Base-by-base conservation (phyloP, 768 basidiomycete species). In the Phylloporus rhodoxanthus region DNA sequence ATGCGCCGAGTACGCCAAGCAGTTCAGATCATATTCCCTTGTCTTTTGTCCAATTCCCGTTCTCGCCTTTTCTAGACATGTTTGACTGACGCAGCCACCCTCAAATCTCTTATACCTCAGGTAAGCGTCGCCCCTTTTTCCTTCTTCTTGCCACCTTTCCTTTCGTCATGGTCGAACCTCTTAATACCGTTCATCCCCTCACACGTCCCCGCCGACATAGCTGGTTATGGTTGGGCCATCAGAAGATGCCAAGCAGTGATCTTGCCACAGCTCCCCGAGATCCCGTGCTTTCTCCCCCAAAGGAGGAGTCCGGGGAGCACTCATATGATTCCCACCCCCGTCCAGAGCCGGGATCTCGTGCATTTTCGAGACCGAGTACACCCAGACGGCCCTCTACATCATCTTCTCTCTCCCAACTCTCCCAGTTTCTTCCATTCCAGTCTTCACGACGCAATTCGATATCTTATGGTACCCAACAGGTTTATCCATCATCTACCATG, bases 81-180 rank as follows among this genome's bases (percentile, higher is more conserved):
- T 41, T 59, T 57, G 53, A 58, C 57, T 52, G 61, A 67, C 59
- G 50, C 61, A 60, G 65, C 65, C 67, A 67, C 65, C 19, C 42
- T 32, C 21, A 59, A 54, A 52, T 61, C 53, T 56, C 57, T 58
- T 54, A 52, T 52, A 20, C 38, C 51, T 57, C 67, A 67, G 67
- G 66, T 67, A 63, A 68, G 63, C 57, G 47, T 42, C 48, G 29
- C 46, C 45, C 53, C 49, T 59, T 57, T 49, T 54, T 45, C 53
- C 36, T 10, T 44, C 59, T 53, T 47, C 53, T 53, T 32, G 26
- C 34, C 48, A 15, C 45, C 40, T 33, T 29, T 46, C 26, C 46
- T 55, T 51, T 49, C 44, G 26, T 56, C 51, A 66, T 68, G 65
- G 47, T 28, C 25, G 65, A 65, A 34, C 47, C 51, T 36, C 38